Conservation (phyloP, 169 alveolate species). For the Amoebophrya sp. region DNA sequence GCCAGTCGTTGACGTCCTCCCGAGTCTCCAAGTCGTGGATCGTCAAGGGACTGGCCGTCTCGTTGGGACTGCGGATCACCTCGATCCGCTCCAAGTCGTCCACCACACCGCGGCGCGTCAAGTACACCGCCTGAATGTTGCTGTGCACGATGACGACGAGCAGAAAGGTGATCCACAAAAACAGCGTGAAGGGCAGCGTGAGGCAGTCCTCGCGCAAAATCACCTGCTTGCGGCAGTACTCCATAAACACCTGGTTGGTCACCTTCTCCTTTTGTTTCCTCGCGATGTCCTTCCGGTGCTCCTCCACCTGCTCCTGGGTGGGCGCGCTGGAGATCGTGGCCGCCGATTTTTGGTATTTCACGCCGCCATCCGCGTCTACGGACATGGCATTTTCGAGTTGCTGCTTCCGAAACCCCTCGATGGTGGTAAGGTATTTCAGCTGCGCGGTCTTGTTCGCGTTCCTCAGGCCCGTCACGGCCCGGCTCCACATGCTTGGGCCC, state of each 20-base stretch:
- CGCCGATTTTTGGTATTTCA: not conserved
- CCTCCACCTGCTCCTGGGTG: slow-evolving; percentile 4
- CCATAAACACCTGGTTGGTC: not conserved
- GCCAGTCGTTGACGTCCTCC: not conserved
- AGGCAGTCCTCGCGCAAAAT: not conserved
- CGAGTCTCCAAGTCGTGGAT: not conserved
- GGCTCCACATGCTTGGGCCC: not conserved
- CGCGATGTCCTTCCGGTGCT: slow-evolving; percentile 3
- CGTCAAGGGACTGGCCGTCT: not conserved
- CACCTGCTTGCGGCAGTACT: not conserved
- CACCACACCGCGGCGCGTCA: not conserved
- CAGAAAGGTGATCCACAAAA: not conserved
- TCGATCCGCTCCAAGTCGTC: not conserved
- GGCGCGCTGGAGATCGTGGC: not conserved
- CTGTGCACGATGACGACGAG: not conserved
- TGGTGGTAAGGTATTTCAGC: not conserved
- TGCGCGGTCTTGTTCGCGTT: not conserved
- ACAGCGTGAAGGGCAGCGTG: not conserved
- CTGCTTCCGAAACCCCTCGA: not conserved
- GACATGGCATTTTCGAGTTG: not conserved
- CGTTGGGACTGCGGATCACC: not conserved
- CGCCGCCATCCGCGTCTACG: not conserved
- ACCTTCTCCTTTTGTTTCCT: not conserved
- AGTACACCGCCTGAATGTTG: not conserved
- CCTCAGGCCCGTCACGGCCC: not conserved